Evolutionary conservation across 2,329 filamentous ascomycete species (phyloP), one percentile per base, ranked within the genome.

Genomic region (Fusarium lyarnte): DNA sequence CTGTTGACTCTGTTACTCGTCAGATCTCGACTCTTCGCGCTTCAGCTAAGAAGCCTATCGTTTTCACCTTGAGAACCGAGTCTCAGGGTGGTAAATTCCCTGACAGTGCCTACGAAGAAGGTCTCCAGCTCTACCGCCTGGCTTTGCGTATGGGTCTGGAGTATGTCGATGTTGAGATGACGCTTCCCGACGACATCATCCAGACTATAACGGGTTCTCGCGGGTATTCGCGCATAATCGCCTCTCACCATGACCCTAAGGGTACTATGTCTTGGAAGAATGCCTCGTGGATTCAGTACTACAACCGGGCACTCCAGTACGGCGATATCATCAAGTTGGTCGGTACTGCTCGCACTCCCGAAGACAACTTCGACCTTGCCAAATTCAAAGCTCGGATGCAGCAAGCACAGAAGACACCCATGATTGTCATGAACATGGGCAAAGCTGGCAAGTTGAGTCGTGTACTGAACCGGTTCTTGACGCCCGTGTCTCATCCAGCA

Each of bases 391-490:
- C 87, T 27, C 92, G 89, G 84, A 94, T 95, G 82, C 85, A 89
- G 41, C 85, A 87, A 29, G 88, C 93, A 3, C 92, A 97, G 78
- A 87, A 92, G 58, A 90, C 91, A n/a, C 95, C 95, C 2, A 84
- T 99, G 61, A 98, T 99, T 75, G 94, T 93, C 3, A 92, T 99
- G 79, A 99, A 99, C 82, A 98, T 99, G 95, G 95, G 95, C 35
- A 86, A 90, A 52, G 85, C 89, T 31, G 96, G 96, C 53, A 96
- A 97, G 83, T 87, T 98, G 45, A 97, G 94, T 78, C 91, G 96
- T 38, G 92, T 99, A 47, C 85, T 97, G 65, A 99, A 99, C 82
- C 87, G 89, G 35, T 98, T 98, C 85, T 90, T 99, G 85, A 98
- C 96, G 0, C 96, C 96, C 0, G 96, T 99, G 19, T 94, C 94